These are phyloP conservation scores for Schoenoplectus tabernaemontani DNA, from an alignment of 202 grass and related monocot species.

Conservation along the genomic window DNA sequence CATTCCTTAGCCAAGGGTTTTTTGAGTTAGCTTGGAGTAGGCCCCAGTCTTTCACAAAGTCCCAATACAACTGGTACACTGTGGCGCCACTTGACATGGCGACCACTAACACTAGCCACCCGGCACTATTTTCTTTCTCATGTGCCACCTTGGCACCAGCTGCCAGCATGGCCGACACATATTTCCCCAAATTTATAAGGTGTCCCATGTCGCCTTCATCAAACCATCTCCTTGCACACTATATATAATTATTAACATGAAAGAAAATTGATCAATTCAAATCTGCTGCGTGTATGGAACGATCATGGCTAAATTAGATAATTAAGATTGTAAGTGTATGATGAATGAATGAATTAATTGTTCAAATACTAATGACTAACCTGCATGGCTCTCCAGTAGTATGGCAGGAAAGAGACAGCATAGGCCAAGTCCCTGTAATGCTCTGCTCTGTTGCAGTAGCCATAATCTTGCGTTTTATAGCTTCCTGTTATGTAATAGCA, in stretches of 20 bases:
- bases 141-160: constrained; percentile 65
- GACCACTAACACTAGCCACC: constrained; percentile 45
- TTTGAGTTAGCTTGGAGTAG: constrained; percentile 58
- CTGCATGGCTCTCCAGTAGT: constrained; percentile 99
- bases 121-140: constrained; percentile 55
- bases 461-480: constrained; percentile 61
- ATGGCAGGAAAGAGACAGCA: constrained; percentile 65
- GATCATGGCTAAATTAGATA: neutral
- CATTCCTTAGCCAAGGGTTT: constrained; percentile 73
- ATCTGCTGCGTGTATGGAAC: neutral
- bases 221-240: constrained; percentile 86
- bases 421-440: constrained; percentile 66
- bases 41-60: constrained; percentile 83
- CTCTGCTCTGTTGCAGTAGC: constrained; percentile 57
- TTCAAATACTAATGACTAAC: too few relatives aligned
- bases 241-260: too few relatives aligned
- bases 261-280: neutral
- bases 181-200: constrained; percentile 68
- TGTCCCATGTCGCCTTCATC: constrained; percentile 57
- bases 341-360: neutral
- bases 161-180: constrained; percentile 74
- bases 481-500: constrained; percentile 88
- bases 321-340: neutral
- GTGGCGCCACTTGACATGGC: constrained; percentile 50
- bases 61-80: constrained; percentile 78